Evolutionary conservation across 78 protist genomes (phyloP), one percentile per base, ranked within the genome.

Genomic region (Protostelium mycophagum): DNA sequence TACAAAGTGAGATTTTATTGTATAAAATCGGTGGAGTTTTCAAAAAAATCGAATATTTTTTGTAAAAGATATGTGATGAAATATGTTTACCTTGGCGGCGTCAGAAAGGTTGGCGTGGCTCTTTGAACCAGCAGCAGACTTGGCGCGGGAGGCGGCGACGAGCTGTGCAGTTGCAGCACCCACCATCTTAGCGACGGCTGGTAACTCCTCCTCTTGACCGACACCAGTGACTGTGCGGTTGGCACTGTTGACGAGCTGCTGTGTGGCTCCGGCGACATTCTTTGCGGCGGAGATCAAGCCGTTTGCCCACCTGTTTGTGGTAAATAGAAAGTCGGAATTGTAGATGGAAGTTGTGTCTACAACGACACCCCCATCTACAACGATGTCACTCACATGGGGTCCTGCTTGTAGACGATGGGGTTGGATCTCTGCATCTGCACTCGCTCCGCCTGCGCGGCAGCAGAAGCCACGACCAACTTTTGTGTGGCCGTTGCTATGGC

Each of bases 241-340:
- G 29, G 93, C 92, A 28, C 94, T 88, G 38, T 87, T 84, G 23
- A 94, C 91, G 34, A 94, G 38, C 73, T 86, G 35, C 63, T 91
- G 94, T 1, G 90, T 88, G 0, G 96, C 90, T 1, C 84, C 93
- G 83, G 87, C 96, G 1, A 94, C 96, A 36, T 73, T 36, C 51
- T 94, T 91, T 9, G 96, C 94, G 0, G 96, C 96, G 1, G 91
- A 87, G 1, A 94, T 94, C 36, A 94, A 85, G 63, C 96, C 96
- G 87, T 91, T 91, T 0, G 91, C 88, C 95, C 94, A 94, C n/a
- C 73, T 51, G 73, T 25, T 51, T 16, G 73, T 25, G 5, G 5
- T 16, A 5, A 16, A 25, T 16, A 51, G 73, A 25, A 25, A 5
- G 16, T 51, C 73, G 73, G 16, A n/a, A 83, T 28, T 29, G 84